Base-by-base conservation (phyloP, 2,329 filamentous ascomycete genomes). In the Colletotrichum limetticola region DNA sequence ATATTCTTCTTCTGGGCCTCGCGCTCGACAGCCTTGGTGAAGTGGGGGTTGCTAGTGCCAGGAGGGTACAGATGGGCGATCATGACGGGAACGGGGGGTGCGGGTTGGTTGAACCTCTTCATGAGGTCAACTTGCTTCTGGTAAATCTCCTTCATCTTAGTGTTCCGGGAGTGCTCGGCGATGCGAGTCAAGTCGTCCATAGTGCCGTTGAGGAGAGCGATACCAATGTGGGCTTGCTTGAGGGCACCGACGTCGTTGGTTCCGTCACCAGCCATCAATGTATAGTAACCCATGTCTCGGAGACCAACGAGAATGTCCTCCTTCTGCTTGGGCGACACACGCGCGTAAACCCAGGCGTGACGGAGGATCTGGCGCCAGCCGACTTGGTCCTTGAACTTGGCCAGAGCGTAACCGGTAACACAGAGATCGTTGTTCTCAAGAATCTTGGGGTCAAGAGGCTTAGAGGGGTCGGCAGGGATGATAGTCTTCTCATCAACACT, bases 61-160 rank as follows among this genome's bases (percentile, higher is more conserved):
- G 95, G 94, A 60, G 97, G 95, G 83, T 97, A 99, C 35, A 99
- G 86, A 81, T 99, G 97, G 32, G 97, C 97, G 77, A 99, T 98
- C 78, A 95, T 87, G 72, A 92, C 86, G n/a, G 97, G 97, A 1
- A 98, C 94, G 0, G 97, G 97, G n/a, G 97, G 97, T 1, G 91
- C 83, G 16, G 95, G 94, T 83, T 98, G 95, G 82, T 97, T 98
- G 89, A 98, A 99, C 75, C 96, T 91, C 80, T 93, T 90, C 94
- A 99, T 98, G 82, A 99, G 89, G 59, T 92, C 87, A 69, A 93
- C 90, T 82, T 99, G 97, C 87, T 99, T 98, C 86, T 98, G 95
- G 82, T 99, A 99, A 76, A 99, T 91, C 76, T 98, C 95, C 88
- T 98, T 98, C 94, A 99, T 97, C 88, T 95, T 97, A 53, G 93